Conservation (phyloP, 345 rosid species). For the Arabidopsis arenosa region DNA sequence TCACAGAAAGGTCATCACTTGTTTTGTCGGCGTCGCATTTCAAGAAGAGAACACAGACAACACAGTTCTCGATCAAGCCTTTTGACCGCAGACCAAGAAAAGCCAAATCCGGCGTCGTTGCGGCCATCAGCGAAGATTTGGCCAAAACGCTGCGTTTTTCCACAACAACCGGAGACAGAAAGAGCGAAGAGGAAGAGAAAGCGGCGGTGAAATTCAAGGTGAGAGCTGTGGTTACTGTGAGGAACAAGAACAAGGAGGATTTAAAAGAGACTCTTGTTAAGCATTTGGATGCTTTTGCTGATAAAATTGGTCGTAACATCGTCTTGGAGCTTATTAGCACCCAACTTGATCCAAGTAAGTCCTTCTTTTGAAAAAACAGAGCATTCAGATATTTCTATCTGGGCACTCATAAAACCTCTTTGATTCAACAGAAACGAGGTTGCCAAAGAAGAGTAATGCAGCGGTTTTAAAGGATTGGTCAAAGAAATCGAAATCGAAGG, state of each 20-base stretch:
- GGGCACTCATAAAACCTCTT: neutral
- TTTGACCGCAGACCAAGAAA: constrained; percentile 28
- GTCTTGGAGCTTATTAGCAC: constrained; percentile 82
- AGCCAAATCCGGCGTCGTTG: constrained; percentile 37
- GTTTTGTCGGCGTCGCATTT: constrained; percentile 33
- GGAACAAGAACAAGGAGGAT: constrained; percentile 81
- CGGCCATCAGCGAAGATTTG: constrained; percentile 76
- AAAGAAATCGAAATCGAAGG: constrained; percentile 69
- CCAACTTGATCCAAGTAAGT: constrained; percentile 86
- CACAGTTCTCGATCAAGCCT: constrained; percentile 19
- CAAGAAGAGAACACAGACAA: constrained; percentile 14
- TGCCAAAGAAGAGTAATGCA: constrained; percentile 74
- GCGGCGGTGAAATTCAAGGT: constrained; percentile 62
- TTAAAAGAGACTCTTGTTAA: constrained; percentile 70
- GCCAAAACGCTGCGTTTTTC: constrained; percentile 46
- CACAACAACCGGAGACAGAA: constrained; percentile 17
- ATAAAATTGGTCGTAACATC: constrained; percentile 77
- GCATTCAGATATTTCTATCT: neutral
- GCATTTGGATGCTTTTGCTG: constrained; percentile 70
- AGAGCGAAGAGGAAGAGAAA: constrained; percentile 45
- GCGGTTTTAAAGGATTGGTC: constrained; percentile 85
- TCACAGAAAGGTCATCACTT: constrained; percentile 45
- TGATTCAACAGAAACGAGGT: constrained; percentile 59
- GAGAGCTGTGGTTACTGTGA: constrained; percentile 74
- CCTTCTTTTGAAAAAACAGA: neutral